These are phyloP conservation scores for Talaromyces sp. DNA, from an alignment of 2,329 filamentous ascomycete genomes.

Conservation along the genomic window DNA sequence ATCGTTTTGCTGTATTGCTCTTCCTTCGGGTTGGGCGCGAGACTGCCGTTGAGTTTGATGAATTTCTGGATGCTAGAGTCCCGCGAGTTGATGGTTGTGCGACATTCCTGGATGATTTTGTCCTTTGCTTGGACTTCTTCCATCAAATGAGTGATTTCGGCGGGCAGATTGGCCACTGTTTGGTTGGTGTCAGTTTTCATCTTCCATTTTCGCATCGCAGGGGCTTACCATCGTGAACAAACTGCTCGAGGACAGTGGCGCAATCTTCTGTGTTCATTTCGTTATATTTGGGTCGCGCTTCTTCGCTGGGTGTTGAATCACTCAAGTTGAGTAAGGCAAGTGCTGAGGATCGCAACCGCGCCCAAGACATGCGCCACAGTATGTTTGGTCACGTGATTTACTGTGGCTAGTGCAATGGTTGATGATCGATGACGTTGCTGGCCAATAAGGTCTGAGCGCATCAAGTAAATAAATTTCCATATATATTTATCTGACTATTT, in stretches of 20 bases:
- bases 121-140: conserved; percentile 65
- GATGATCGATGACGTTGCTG: background rate
- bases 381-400: background rate
- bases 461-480: background rate
- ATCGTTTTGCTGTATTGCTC: conserved; percentile 56
- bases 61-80: conserved; percentile 62
- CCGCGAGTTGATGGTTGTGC: conserved; percentile 52
- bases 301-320: background rate
- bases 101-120: conserved; percentile 53
- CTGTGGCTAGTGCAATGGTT: background rate
- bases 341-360: background rate
- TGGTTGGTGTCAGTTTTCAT: conserved; percentile 3
- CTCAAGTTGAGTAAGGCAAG: background rate
- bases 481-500: too few relatives aligned
- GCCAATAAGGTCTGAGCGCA: background rate
- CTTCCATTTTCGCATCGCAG: background rate
- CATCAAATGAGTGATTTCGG: conserved; percentile 61
- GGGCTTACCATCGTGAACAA: conserved; percentile 56
- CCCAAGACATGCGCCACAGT: background rate
- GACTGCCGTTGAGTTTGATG: conserved; percentile 58
- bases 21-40: conserved; percentile 59
- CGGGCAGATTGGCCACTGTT: conserved; percentile 52
- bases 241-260: conserved; percentile 60
- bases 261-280: conserved; percentile 48
- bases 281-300: background rate